phyloP scores from a whole-genome alignment of 495 filamentous ascomycete species.

The Pyrenula aspistea region DNA sequence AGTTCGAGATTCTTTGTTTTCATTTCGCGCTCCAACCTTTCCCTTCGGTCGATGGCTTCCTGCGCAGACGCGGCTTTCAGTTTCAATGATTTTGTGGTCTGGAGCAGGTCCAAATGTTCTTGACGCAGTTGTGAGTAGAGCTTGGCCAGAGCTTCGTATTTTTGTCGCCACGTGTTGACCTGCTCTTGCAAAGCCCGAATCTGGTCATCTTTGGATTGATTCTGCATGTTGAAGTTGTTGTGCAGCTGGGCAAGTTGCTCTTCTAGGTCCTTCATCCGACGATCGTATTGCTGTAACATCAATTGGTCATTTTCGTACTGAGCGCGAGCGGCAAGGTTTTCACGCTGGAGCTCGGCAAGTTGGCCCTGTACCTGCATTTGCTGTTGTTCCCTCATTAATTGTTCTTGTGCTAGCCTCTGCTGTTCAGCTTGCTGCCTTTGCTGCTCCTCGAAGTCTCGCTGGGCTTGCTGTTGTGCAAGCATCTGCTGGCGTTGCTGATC shows the following conservation, averaged over 20 bases:
- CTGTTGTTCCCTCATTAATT: conserved; percentile 74
- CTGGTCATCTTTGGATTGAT: conserved; percentile 82
- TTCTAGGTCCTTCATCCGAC: conserved; percentile 84
- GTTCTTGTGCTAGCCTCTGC: conserved; percentile 80
- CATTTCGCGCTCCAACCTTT: conserved; percentile 91
- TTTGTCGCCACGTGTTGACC: conserved; percentile 90
- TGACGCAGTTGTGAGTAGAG: conserved; percentile 91
- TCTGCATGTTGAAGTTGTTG: conserved; percentile 73
- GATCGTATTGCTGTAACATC: conserved; percentile 93
- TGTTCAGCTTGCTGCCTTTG: conserved; percentile 81
- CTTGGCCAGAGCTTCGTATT: conserved; percentile 94
- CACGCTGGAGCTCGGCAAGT: conserved; percentile 84
- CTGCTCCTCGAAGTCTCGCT: conserved; percentile 90
- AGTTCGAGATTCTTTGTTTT: conserved; percentile 98
- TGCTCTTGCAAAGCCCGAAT: conserved; percentile 87
- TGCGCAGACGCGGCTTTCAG: conserved; percentile 93
- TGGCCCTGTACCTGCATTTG: conserved; percentile 86
- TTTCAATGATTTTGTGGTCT: conserved; percentile 92
- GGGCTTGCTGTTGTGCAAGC: conserved; percentile 65
- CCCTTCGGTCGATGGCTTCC: conserved; percentile 87
- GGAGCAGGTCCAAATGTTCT: conserved; percentile 87
- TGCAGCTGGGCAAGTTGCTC: conserved; percentile 74
- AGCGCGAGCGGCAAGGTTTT: conserved; percentile 85
- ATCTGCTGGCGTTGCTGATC: conserved; percentile 69
- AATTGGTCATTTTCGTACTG: conserved; percentile 96